Evolutionary conservation across 805 yeast species (phyloP).

Genomic region (Candida suzukii): DNA sequence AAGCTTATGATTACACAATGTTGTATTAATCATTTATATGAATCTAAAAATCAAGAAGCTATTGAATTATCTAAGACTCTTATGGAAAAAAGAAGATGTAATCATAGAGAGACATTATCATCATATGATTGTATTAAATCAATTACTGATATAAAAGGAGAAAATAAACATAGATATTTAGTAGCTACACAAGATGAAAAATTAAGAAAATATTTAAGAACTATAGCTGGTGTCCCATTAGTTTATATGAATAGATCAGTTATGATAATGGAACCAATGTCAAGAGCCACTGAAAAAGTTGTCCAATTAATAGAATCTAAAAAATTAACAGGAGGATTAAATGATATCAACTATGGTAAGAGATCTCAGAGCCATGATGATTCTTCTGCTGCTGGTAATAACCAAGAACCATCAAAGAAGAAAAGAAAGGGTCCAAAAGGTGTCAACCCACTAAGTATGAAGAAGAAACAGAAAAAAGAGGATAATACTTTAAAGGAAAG

Average conservation of each 20-base stretch:
- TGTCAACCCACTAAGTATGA: constrained; percentile 88
- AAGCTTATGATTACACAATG: constrained; percentile 95
- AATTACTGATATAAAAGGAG: constrained; percentile 62
- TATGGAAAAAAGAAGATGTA: constrained; percentile 86
- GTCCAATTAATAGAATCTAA: constrained; percentile 48
- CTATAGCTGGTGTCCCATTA: constrained; percentile 84
- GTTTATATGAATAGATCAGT: constrained; percentile 85
- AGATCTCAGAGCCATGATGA: constrained; percentile 11
- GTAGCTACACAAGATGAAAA: constrained; percentile 78
- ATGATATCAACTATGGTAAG: constrained; percentile 49
- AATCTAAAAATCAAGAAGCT: constrained; percentile 63
- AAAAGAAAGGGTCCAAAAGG: constrained; percentile 68
- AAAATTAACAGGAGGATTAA: constrained; percentile 75
- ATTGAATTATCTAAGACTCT: constrained; percentile 73
- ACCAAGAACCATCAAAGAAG: constrained; percentile 13
- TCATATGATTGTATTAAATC: constrained; percentile 69
- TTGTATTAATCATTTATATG: constrained; percentile 81
- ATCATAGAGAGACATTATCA: constrained; percentile 52
- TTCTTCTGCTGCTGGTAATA: constrained; percentile 11
- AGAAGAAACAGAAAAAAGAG: constrained; percentile 69
- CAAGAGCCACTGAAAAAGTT: constrained; percentile 54
- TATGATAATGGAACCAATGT: constrained; percentile 92
- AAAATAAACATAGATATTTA: constrained; percentile 84
- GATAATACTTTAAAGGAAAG: no score
- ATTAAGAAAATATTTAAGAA: constrained; percentile 61